Base-by-base conservation (phyloP, 768 basidiomycete genomes). In the Boletus vinaceobasis region DNA sequence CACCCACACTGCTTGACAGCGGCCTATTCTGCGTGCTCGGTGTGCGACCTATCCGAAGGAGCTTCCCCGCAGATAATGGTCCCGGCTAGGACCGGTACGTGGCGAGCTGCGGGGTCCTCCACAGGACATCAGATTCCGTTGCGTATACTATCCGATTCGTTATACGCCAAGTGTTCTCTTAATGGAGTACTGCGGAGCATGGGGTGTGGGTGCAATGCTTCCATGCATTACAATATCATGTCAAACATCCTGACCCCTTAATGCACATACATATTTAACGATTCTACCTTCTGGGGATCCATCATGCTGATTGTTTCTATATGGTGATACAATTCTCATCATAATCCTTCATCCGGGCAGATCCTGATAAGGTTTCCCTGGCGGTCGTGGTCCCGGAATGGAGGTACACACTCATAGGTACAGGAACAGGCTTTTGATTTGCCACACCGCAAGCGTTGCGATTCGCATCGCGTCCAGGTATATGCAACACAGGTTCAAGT, bases 141-240 rank as follows among this genome's bases (percentile, higher is more conserved):
- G 21, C 21, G 9, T 33, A 33, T 17, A n/a, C n/a, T n/a, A 17
- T 17, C 9, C 5, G 21, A 32, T 31, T 9, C 8, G 32, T 15
- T 31, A 7, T 46, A 6, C n/a, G 5, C 13, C 45, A 15, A 32
- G 33, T 10, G 21, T 19, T 32, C 13, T 19, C 29, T 23, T 23
- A 13, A 7, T 47, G 21, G 4, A 32, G 8, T 17, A 19, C 19
- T 45, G 5, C n/a, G 7, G 13, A 7, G 87, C 44, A 31, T 19
- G 15, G 15, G 43, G 4, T 17, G 5, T 15, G 15, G 43, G 4
- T 17, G 5, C 21, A 33, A 15, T 44, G 6, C 31, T 32, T 32
- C 39, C 39, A 40, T 38, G 39, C 39, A 21, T 40, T 19, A 38
- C 37, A 8, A 7, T 19, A 38, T 38, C 37, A 10, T 26, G 42